A percentile compares a stretch with the other conserved stretches of the same genome.
Evolutionary conservation across 768 basidiomycete species (phyloP).

Genomic region (Leccinum disarticulatum): DNA sequence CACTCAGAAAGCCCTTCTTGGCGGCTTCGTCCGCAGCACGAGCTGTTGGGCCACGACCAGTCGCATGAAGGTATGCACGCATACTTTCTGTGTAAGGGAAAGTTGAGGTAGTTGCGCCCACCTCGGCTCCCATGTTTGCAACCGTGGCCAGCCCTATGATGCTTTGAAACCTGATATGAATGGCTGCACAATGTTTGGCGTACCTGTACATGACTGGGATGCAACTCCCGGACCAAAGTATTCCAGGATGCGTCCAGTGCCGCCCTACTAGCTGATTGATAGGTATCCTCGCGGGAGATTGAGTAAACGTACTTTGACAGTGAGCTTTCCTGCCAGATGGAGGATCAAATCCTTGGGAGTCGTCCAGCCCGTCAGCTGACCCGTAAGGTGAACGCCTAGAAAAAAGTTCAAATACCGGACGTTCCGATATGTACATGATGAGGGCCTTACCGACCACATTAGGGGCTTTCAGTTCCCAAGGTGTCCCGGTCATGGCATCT

Average conservation of each 20-base stretch:
- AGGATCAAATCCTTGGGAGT: conserved; percentile 97
- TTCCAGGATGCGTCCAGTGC: conserved; percentile 93
- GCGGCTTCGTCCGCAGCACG: conserved; percentile 85
- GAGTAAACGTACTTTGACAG: conserved; percentile 69
- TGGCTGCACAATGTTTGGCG: conserved; percentile 5
- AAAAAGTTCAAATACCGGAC: background rate
- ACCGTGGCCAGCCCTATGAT: conserved; percentile 83
- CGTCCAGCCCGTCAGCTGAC: conserved; percentile 85
- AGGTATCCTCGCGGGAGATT: background rate
- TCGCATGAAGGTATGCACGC: conserved; percentile 87
- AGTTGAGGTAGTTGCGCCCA: conserved; percentile 98
- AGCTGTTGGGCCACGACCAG: conserved; percentile 84
- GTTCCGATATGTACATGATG: background rate
- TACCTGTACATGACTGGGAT: conserved; percentile 90
- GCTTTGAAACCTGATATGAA: background rate
- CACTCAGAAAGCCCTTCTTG: conserved; percentile 67
- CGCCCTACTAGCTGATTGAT: conserved; percentile 57
- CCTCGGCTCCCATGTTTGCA: conserved; percentile 99
- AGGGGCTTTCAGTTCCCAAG: conserved; percentile 97
- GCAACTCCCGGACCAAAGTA: conserved; percentile 94
- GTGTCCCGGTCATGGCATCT: conserved; percentile 96
- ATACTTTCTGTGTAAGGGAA: conserved; percentile 95
- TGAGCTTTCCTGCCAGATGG: conserved; percentile 89
- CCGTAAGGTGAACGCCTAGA: conserved; percentile 83
- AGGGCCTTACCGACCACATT: conserved; percentile 64